Percentiles rank a stretch among this genome's conserved stretches.
Evolutionary conservation across 192 early-diverging fungal species (phyloP).

Genomic region (Coemansia sp.): DNA sequence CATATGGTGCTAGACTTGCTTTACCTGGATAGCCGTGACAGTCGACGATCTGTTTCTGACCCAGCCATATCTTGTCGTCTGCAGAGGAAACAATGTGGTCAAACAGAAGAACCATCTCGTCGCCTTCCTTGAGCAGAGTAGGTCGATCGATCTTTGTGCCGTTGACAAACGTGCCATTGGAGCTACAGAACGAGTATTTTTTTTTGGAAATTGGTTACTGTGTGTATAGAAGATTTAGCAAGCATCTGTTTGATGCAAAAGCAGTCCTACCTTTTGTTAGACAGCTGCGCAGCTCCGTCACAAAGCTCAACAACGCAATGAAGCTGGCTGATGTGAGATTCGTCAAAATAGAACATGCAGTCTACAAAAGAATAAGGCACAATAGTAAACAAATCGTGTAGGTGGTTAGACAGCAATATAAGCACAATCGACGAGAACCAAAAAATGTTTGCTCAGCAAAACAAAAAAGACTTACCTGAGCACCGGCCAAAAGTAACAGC

Average conservation of each 20-base stretch:
- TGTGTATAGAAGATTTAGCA: background rate
- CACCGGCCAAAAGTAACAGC: conserved; percentile 27
- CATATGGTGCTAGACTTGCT: background rate
- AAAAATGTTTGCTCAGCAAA: background rate
- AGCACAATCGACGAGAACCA: no score
- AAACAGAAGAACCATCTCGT: conserved; percentile 42
- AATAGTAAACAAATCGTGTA: no score
- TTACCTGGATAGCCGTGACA: conserved; percentile 31
- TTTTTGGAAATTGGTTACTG: background rate
- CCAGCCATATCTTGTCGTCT: conserved; percentile 20
- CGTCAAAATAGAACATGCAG: conserved; percentile 30
- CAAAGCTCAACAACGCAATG: conserved; percentile 31
- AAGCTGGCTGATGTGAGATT: conserved; percentile 34
- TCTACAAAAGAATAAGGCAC: background rate
- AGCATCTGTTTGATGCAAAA: background rate
- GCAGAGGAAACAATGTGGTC: conserved; percentile 14
- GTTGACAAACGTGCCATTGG: conserved; percentile 48
- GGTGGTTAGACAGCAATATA: no score
- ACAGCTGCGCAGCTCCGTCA: conserved; percentile 14
- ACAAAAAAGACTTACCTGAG: conserved; percentile 14
- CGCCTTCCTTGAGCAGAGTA: conserved; percentile 18
- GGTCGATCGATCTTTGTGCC: conserved; percentile 14
- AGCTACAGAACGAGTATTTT: conserved; percentile 9
- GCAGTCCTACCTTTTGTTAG: conserved; percentile 12
- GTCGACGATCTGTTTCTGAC: conserved; percentile 21